These are phyloP conservation scores for Rhypophila decipiens DNA, from an alignment of 495 filamentous ascomycete genomes.

Conservation along the genomic window DNA sequence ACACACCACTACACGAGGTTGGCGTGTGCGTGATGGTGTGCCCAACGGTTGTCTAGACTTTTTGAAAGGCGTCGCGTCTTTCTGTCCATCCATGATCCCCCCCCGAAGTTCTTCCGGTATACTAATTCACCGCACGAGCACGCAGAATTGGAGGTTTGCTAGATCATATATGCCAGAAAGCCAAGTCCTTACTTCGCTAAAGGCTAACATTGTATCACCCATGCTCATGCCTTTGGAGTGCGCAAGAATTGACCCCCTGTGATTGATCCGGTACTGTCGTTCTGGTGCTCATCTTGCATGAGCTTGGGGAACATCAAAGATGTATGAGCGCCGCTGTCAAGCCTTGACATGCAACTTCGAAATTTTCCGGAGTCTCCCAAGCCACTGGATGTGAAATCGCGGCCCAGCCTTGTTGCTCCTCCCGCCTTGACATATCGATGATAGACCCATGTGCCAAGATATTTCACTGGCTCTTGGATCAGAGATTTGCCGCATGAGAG, in stretches of 20 bases:
- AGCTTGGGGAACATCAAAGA: neutral
- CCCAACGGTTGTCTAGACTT: neutral
- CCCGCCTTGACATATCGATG: too few species aligned
- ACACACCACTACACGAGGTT: neutral
- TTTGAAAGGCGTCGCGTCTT: too few species aligned
- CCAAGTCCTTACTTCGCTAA: neutral
- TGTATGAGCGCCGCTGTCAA: neutral
- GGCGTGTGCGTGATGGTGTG: neutral
- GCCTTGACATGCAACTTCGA: neutral
- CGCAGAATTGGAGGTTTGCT: neutral
- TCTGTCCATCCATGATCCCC: too few species aligned
- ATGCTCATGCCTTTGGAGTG: too few species aligned
- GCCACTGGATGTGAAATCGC: neutral
- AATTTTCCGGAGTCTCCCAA: neutral
- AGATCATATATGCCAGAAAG: neutral
- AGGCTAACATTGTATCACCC: too few species aligned
- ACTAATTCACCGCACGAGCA: neutral
- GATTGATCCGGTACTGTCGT: neutral
- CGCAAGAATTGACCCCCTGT: neutral
- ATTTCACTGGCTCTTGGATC: too few species aligned
- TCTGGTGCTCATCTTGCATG: neutral
- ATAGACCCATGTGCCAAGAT: too few species aligned
- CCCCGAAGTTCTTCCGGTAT: too few species aligned
- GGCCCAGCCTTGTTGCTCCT: constrained; percentile 1
- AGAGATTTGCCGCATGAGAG: too few species aligned